Base-by-base conservation (phyloP, 2,329 filamentous ascomycete genomes). In the Fusarium verrucosum region DNA sequence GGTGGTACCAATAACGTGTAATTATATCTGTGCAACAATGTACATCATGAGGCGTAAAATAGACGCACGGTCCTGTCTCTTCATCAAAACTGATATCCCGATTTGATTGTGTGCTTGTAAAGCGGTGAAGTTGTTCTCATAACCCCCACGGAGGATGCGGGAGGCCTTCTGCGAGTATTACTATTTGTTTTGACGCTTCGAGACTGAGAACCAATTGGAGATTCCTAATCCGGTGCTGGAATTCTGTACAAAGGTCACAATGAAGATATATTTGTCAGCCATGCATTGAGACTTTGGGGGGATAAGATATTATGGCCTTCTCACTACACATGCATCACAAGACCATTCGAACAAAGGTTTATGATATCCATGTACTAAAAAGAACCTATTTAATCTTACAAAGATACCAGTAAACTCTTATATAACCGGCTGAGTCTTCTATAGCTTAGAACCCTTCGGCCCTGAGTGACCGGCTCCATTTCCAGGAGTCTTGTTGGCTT, bases 11-110 rank as follows among this genome's bases (percentile, higher is more conserved):
- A 56, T 50, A 50, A 53, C 60, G 54, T 74, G 71, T 75, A 75
- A 70, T 73, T 74, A 74, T 75, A 74, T 64, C 58, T 74, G 67
- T 72, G 67, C 63, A 72, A 58, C 60, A 65, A 65, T 73, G 70
- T 75, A 75, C 66, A 74, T 75, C 67, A 74, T 62, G 66, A 72
- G 58, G 63, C 66, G 65, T 65, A 71, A 70, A 71, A 71, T 65
- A 71, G 58, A 72, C 68, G 54, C 65, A 67, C 58, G 62, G 68
- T 46, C 54, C 51, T 71, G 58, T 66, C 65, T 53, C 46, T 60
- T 60, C 20, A 32, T 22, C 20, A 5, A 22, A 41, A 32, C 25
- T 17, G 23, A 36, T 30, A 14, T 10, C 7, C 28, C 25, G 23
- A 14, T 36, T 7, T 30, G 17, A 16, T 25, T 13, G 20, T 33